Evolutionary conservation across 208 protist genomes (phyloP).

Genomic region (Entamoeba invadens): DNA sequence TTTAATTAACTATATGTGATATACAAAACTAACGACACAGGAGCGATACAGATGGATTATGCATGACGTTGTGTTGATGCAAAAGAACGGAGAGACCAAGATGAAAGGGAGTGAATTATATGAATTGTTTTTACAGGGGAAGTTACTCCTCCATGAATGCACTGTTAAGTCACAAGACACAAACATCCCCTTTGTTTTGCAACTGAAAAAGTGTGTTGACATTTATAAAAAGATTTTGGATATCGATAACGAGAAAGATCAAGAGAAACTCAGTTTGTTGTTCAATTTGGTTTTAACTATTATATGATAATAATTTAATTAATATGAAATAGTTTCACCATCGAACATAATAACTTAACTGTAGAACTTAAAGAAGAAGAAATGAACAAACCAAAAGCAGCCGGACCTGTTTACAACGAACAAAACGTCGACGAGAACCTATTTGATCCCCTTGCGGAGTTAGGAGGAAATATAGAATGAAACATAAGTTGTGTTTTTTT

Average conservation of each 20-base stretch:
- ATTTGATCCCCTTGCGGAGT: background rate
- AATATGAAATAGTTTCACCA: background rate
- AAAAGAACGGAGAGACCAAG: background rate
- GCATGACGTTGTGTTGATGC: background rate
- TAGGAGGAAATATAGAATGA: background rate
- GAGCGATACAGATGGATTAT: background rate
- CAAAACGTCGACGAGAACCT: background rate
- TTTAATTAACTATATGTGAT: no score
- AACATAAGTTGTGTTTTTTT: no score
- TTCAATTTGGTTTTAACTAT: background rate
- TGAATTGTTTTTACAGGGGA: background rate
- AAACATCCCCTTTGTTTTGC: background rate
- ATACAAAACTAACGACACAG: no score
- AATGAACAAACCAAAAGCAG: background rate
- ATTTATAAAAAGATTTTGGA: background rate
- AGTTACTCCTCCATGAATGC: background rate
- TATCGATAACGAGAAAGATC: background rate
- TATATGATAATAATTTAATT: background rate
- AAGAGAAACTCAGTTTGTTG: background rate
- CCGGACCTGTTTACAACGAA: background rate
- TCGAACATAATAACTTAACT: no score
- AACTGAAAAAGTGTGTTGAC: background rate
- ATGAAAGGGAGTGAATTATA: background rate
- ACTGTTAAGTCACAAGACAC: background rate
- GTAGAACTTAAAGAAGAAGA: background rate